These are phyloP conservation scores for Hypoxylon sp. DNA, from an alignment of 2,329 filamentous ascomycete genomes.

Conservation along the genomic window DNA sequence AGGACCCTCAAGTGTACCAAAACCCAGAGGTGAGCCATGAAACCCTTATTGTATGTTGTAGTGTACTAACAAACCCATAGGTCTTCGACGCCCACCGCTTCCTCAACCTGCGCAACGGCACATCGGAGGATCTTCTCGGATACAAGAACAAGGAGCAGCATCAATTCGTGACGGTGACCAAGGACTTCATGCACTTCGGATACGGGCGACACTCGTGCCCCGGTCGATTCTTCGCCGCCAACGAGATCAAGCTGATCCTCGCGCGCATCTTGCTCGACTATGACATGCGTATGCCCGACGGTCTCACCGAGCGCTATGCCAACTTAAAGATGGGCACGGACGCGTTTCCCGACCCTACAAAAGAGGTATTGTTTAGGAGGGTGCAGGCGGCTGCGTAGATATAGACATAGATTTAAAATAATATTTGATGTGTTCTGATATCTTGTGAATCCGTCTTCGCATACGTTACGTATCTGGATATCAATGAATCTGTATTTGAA, in stretches of 20 bases:
- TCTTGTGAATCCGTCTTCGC: conserved; percentile 6
- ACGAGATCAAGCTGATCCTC: conserved; percentile 62
- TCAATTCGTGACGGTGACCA: conserved; percentile 60
- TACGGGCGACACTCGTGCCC: conserved; percentile 60
- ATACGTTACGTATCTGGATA: background rate
- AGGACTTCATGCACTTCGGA: conserved; percentile 57
- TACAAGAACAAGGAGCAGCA: conserved; percentile 55
- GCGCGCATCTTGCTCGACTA: conserved; percentile 59
- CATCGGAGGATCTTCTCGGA: conserved; percentile 46
- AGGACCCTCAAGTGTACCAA: conserved; percentile 55
- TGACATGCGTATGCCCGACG: conserved; percentile 54
- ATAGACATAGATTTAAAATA: background rate
- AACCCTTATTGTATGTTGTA: background rate
- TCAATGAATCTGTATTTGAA: background rate
- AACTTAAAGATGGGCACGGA: conserved; percentile 37
- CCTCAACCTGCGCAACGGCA: conserved; percentile 52
- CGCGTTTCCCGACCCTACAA: conserved; percentile 42
- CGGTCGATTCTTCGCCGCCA: conserved; percentile 61
- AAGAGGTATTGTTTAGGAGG: conserved; percentile 44
- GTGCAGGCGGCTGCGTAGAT: conserved; percentile 21
- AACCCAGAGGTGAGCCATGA: conserved; percentile 52
- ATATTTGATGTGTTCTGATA: background rate
- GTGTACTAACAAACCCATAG: conserved; percentile 19
- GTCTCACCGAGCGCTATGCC: conserved; percentile 44
- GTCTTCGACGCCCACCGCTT: conserved; percentile 58